Evolutionary conservation across 2,329 filamentous ascomycete genomes (phyloP).

Genomic region (Nigrospora sphaerica): DNA sequence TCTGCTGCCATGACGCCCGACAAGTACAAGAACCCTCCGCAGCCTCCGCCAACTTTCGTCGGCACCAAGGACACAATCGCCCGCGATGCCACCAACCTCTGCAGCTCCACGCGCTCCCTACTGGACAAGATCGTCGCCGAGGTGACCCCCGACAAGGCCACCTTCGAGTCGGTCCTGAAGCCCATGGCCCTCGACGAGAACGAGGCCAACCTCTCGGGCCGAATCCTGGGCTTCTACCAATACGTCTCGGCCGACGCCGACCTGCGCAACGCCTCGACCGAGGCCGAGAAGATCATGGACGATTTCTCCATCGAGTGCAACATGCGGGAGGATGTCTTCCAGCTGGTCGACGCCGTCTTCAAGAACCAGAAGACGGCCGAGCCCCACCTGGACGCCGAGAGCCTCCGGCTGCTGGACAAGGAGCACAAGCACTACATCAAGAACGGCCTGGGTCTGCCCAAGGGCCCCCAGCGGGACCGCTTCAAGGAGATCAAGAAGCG

Average conservation of each 20-base stretch:
- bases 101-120: constrained; percentile 53
- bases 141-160: constrained; percentile 44
- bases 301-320: constrained; percentile 71
- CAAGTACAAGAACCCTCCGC: constrained; percentile 67
- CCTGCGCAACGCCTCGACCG: constrained; percentile 67
- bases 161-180: constrained; percentile 46
- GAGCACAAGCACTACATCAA: constrained; percentile 70
- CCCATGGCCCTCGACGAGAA: constrained; percentile 74
- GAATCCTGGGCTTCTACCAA: constrained; percentile 75
- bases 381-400: constrained; percentile 58
- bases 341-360: constrained; percentile 52
- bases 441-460: constrained; percentile 67
- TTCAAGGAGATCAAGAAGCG: constrained; percentile 86
- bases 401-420: constrained; percentile 66
- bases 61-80: constrained; percentile 65
- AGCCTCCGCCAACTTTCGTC: constrained; percentile 71
- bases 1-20: constrained; percentile 58
- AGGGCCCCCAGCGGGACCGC: constrained; percentile 62
- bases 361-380: constrained; percentile 47
- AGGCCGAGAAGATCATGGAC: constrained; percentile 69
- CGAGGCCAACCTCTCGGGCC: constrained; percentile 45
- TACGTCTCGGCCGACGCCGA: constrained; percentile 63
- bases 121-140: constrained; percentile 62
- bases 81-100: constrained; percentile 58
- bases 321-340: constrained; percentile 79